A percentile compares a stretch with the other conserved stretches of the same genome.
phyloP scores from a whole-genome alignment of 345 rosid species.

The Aquilaria malaccensis region DNA sequence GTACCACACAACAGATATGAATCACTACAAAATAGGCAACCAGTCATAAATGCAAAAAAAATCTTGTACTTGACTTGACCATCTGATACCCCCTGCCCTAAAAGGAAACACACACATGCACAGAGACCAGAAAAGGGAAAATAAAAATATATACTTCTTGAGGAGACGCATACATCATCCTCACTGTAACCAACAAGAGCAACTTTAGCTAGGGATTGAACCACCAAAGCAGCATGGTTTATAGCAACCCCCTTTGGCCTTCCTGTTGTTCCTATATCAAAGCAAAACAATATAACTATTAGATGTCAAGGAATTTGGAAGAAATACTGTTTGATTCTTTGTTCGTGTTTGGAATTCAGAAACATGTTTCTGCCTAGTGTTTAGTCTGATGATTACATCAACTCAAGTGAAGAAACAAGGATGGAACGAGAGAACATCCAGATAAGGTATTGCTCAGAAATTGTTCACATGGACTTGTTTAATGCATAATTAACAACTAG shows the following conservation, averaged over 20 bases:
- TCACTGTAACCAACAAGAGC: conserved; percentile 70
- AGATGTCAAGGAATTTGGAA: background rate
- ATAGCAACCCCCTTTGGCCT: conserved; percentile 73
- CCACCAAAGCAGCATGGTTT: conserved; percentile 66
- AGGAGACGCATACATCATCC: conserved; percentile 60
- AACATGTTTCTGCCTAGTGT: background rate
- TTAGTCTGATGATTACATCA: background rate
- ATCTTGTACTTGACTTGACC: no score
- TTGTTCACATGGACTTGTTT: no score
- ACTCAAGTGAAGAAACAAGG: background rate
- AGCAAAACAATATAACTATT: background rate
- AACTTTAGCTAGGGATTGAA: conserved; percentile 81
- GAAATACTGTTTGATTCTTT: background rate
- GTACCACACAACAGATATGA: conserved; percentile 13
- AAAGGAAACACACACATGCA: no score
- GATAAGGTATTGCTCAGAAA: background rate
- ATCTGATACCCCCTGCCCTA: no score
- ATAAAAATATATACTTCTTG: background rate
- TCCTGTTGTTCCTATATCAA: conserved; percentile 70
- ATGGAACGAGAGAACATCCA: background rate
- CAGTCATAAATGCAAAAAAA: no score
- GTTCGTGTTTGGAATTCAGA: background rate
- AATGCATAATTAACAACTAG: no score
- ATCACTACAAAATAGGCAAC: background rate
- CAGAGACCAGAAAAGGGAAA: background rate